Evolutionary conservation across 139 green algal species (phyloP), one percentile per base, ranked within the genome.

Genomic region (Desmodesmus armatus): DNA sequence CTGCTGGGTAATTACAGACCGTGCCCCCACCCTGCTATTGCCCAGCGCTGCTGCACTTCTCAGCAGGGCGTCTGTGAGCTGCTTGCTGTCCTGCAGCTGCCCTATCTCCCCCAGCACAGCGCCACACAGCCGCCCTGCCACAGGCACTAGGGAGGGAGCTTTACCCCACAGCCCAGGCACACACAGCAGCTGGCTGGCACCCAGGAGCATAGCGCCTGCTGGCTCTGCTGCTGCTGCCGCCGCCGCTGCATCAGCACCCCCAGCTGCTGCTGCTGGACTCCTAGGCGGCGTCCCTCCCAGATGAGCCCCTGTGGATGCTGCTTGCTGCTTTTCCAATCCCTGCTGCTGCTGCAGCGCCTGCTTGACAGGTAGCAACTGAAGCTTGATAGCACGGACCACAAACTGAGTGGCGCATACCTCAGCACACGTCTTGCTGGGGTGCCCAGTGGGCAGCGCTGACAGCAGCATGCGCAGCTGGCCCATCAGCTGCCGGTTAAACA

Each of bases 301-400:
- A 19, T 65, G 53, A 19, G 25, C n/a, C n/a, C n/a, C n/a, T n/a
- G n/a, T n/a, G n/a, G n/a, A n/a, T n/a, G n/a, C 25, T 33, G 13
- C 31, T 55, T 81, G 74, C 74, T 81, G 49, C 75, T 33, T 82
- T 60, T 29, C n/a, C n/a, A n/a, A n/a, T n/a, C n/a, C n/a, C n/a
- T n/a, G n/a, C n/a, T n/a, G n/a, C n/a, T n/a, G 51, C 23, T 29
- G 77, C 5, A 25, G 77, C 60, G 40, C 58, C 39, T 41, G 74
- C 69, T 41, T n/a, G n/a, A n/a, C n/a, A n/a, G 74, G 74, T 25
- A 70, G 49, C 4, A 82, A 55, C 40, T 82, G 76, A 53, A 82
- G 40, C 25, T 53, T 82, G 76, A 82, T 82, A 35, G 25, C 40
- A 2, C 76, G 39, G 1, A 82, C 76, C 7, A 55, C 27, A 21